Evolutionary conservation across 2,329 filamentous ascomycete genomes (phyloP), one percentile per base, ranked within the genome.

Genomic region (Cercospora nicotianae): DNA sequence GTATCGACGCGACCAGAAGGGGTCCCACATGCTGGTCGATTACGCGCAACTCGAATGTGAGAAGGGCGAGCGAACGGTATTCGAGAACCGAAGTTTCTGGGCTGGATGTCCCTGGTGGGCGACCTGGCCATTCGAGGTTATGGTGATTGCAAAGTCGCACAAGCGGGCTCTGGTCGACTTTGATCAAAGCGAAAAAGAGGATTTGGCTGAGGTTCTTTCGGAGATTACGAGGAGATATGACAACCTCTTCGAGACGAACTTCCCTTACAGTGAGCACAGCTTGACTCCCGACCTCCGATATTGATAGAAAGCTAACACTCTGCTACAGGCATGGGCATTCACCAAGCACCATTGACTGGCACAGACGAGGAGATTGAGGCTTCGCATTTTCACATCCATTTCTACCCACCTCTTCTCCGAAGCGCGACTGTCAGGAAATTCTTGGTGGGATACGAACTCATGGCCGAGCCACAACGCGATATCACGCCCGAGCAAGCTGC

Each of bases 21-120:
- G 92, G 0, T 85, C 87, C 6, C 90, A 96, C 77, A 81, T 99
- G 73, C 84, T 99, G 6, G 90, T 87, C 18, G 95, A 98, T 80
- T 99, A 98, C 77, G 93, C 91, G 1, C 86, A 89, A 75, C 83
- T 97, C 3, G 95, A 99, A 79, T 83, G 90, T 63, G 85, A 89
- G 74, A 96, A 96, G 81, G 82, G 89, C 72, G 93, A 97, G 80
- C 89, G 95, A 10, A 86, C 96, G 8, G 91, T 99, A 0, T 97
- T 91, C 78, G 89, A 96, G 79, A 99, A 99, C 78, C 87, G 87
- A 10, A 85, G 85, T 0, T 99, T 98, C 79, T 82, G 97, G 51
- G 90, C 94, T 0, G 87, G 98, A 16, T 97, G 94, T 76, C 95
- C 95, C 0, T 99, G 95, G 93, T 99, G 95, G 95, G 95, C 93